phyloP scores from a whole-genome alignment of 2,329 filamentous ascomycete genomes.

The Aureobasidium sp. region DNA sequence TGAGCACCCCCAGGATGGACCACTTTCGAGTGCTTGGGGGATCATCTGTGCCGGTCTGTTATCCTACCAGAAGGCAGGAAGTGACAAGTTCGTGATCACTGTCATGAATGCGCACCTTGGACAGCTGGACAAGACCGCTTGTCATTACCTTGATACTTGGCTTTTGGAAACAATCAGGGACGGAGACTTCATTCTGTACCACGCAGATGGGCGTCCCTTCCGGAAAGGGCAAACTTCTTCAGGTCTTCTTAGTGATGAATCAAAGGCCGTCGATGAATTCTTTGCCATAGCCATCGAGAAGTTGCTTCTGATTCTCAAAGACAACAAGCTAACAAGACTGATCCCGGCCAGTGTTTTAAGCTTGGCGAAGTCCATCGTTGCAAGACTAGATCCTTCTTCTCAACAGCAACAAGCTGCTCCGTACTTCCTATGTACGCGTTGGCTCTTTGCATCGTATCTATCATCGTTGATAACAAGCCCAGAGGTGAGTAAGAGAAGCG shows the following conservation, averaged over 20 bases:
- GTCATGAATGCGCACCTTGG: slow-evolving; percentile 82
- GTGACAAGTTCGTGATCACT: slow-evolving; percentile 73
- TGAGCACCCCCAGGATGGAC: not conserved
- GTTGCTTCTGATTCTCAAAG: slow-evolving; percentile 79
- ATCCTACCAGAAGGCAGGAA: slow-evolving; percentile 64
- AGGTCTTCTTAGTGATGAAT: slow-evolving; percentile 65
- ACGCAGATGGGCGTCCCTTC: slow-evolving; percentile 66
- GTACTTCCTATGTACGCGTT: slow-evolving; percentile 80
- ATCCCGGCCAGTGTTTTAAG: slow-evolving; percentile 81
- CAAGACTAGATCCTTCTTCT: slow-evolving; percentile 57
- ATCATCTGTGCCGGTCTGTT: slow-evolving; percentile 79
- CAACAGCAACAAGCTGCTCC: slow-evolving; percentile 64
- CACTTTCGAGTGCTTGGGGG: slow-evolving; percentile 72
- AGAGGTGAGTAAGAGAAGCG: slow-evolving; percentile 51
- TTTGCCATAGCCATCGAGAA: slow-evolving; percentile 74
- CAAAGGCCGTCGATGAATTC: slow-evolving; percentile 78
- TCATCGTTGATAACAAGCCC: slow-evolving; percentile 79
- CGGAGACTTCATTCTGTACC: slow-evolving; percentile 82
- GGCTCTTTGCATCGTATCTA: slow-evolving; percentile 85
- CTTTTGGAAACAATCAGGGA: slow-evolving; percentile 92
- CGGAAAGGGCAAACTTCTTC: slow-evolving; percentile 65
- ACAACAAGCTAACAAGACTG: slow-evolving; percentile 67
- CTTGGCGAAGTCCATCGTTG: slow-evolving; percentile 75
- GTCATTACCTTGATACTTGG: slow-evolving; percentile 84
- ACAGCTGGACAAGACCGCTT: slow-evolving; percentile 84